Percentiles rank a stretch among this genome's conserved stretches.
These are phyloP conservation scores for Raphanus raphanistrum DNA, from an alignment of 345 rosid genomes.

Conservation along the genomic window DNA sequence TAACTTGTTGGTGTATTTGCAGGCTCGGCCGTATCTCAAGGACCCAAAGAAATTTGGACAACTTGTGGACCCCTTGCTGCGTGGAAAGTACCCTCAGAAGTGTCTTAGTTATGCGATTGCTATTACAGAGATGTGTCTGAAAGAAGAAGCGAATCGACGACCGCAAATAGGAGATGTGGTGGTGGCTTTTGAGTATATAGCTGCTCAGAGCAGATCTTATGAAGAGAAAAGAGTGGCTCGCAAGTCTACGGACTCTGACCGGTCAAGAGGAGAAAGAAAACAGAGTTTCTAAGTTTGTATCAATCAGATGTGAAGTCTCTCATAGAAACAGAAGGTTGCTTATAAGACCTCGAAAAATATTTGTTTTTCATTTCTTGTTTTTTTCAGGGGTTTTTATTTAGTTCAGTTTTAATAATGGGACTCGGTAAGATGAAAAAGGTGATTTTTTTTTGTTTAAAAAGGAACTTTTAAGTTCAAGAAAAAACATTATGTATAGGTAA, in stretches of 20 bases:
- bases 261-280: constrained; percentile 11
- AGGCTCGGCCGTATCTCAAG: constrained; percentile 70
- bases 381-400: constrained; percentile 5
- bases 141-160: constrained; percentile 75
- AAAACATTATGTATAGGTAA: neutral
- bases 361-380: neutral
- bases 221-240: constrained; percentile 28
- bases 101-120: constrained; percentile 83
- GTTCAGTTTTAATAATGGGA: constrained; percentile 1
- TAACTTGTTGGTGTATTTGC: constrained; percentile 10
- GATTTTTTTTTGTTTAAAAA: neutral
- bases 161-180: constrained; percentile 82
- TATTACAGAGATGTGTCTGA: constrained; percentile 82
- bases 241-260: constrained; percentile 24
- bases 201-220: constrained; percentile 43
- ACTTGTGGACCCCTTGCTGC: constrained; percentile 76
- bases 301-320: constrained; percentile 16
- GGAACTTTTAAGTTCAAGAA: neutral
- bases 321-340: constrained; percentile 18
- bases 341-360: neutral
- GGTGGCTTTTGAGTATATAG: constrained; percentile 72
- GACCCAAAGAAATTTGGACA: constrained; percentile 61
- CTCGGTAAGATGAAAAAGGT: neutral
- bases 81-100: constrained; percentile 64
- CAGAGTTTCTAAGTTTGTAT: constrained; percentile 22